These are phyloP conservation scores for Cyclotella cryptica DNA, from an alignment of 108 stramenopile genomes.

Conservation along the genomic window DNA sequence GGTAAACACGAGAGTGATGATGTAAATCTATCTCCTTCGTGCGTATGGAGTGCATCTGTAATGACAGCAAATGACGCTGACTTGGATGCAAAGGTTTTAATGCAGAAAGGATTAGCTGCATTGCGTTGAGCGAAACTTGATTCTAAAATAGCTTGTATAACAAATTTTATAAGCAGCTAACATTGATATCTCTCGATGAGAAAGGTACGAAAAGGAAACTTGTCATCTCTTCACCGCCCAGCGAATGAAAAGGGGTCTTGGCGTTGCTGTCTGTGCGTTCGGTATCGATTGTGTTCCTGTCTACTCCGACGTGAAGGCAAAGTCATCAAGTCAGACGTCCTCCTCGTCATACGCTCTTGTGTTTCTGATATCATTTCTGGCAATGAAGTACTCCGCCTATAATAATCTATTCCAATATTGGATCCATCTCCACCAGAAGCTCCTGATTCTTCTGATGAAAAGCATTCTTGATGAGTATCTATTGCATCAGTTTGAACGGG, in stretches of 20 bases:
- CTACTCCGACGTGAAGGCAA: background rate
- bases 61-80: background rate
- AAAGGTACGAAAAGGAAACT: background rate
- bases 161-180: background rate
- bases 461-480: background rate
- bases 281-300: background rate
- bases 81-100: background rate
- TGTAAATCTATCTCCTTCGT: background rate
- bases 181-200: background rate
- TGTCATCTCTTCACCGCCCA: background rate
- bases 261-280: background rate
- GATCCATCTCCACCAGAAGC: background rate
- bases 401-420: background rate
- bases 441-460: background rate
- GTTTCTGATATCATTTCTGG: background rate
- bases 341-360: background rate
- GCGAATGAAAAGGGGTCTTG: slow-evolving; percentile 2
- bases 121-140: background rate
- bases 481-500: slow-evolving; percentile 12
- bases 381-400: background rate
- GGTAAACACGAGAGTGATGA: background rate
- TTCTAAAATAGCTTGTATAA: too few relatives aligned
- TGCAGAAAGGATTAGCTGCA: background rate
- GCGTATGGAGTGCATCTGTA: background rate
- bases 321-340: background rate